phyloP scores from a whole-genome alignment of 2,329 filamentous ascomycete genomes.

The Beauveria varroae region DNA sequence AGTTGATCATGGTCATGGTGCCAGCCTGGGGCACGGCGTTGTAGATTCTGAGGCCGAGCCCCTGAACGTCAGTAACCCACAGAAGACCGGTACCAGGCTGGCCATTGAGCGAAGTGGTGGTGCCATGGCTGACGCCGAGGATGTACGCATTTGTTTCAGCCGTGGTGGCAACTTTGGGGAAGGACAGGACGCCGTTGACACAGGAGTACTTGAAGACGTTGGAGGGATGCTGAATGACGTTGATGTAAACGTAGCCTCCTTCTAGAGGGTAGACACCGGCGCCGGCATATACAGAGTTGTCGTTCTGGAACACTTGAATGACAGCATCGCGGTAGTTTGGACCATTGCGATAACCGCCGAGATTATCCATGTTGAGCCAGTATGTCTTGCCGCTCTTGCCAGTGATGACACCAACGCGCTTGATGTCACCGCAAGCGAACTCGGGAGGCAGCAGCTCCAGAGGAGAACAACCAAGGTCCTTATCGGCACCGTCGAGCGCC shows the following conservation, averaged over 20 bases:
- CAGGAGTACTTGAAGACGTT: slow-evolving; percentile 53
- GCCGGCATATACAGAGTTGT: slow-evolving; percentile 39
- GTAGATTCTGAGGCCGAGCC: slow-evolving; percentile 43
- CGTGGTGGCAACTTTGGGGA: slow-evolving; percentile 45
- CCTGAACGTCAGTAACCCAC: slow-evolving; percentile 50
- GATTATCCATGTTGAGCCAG: slow-evolving; percentile 33
- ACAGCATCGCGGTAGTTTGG: slow-evolving; percentile 31
- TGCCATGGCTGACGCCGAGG: slow-evolving; percentile 49
- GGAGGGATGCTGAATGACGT: slow-evolving; percentile 45
- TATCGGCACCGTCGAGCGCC: slow-evolving; percentile 41
- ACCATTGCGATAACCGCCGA: slow-evolving; percentile 33
- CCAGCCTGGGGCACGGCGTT: slow-evolving; percentile 42
- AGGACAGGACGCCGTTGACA: slow-evolving; percentile 40
- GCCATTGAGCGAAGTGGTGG: slow-evolving; percentile 46
- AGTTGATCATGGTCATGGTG: slow-evolving; percentile 38
- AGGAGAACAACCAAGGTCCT: slow-evolving; percentile 40
- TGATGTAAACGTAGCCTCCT: slow-evolving; percentile 42
- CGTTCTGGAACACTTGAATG: slow-evolving; percentile 36
- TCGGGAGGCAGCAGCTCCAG: slow-evolving; percentile 33
- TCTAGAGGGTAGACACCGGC: slow-evolving; percentile 41
- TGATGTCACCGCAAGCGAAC: slow-evolving; percentile 36
- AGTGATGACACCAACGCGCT: slow-evolving; percentile 40
- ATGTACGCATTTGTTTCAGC: slow-evolving; percentile 42
- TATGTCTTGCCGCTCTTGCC: slow-evolving; percentile 45
- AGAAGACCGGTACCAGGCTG: slow-evolving; percentile 47